Conservation (phyloP, 768 basidiomycete genomes). For the Strobilomyces echinocephalus region DNA sequence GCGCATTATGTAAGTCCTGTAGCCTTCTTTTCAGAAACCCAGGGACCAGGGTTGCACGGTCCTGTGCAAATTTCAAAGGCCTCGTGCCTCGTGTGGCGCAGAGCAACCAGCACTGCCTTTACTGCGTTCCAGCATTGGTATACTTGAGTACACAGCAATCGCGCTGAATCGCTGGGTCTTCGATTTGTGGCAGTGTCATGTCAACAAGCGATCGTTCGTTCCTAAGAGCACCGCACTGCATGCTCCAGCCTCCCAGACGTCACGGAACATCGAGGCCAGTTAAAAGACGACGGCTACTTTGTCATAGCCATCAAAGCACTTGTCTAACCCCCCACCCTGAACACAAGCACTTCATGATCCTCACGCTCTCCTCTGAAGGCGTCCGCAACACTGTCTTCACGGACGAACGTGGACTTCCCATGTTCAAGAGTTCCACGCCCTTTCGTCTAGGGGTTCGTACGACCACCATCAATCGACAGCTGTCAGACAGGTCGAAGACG, state of each 20-base stretch:
- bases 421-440: conserved; percentile 26
- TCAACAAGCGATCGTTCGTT: not conserved
- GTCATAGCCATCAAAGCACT: too few species aligned
- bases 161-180: too few species aligned
- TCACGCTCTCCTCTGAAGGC: conserved; percentile 23
- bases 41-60: not conserved
- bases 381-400: conserved; percentile 27
- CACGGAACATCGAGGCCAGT: not conserved
- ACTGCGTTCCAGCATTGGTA: too few species aligned
- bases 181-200: not conserved
- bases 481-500: not conserved
- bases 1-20: not conserved
- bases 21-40: not conserved
- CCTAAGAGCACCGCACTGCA: not conserved
- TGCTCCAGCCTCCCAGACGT: too few species aligned
- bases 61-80: too few species aligned
- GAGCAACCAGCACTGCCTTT: not conserved
- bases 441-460: conserved; percentile 14
- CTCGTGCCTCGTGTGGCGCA: too few species aligned
- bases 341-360: conserved; percentile 15
- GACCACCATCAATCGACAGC: conserved; percentile 17
- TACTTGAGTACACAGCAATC: too few species aligned
- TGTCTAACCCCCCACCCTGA: not conserved
- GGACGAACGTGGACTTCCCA: conserved; percentile 23
- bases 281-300: not conserved